Evolutionary conservation across 169 alveolate species (phyloP).

Genomic region (Plasmodium fragile): DNA sequence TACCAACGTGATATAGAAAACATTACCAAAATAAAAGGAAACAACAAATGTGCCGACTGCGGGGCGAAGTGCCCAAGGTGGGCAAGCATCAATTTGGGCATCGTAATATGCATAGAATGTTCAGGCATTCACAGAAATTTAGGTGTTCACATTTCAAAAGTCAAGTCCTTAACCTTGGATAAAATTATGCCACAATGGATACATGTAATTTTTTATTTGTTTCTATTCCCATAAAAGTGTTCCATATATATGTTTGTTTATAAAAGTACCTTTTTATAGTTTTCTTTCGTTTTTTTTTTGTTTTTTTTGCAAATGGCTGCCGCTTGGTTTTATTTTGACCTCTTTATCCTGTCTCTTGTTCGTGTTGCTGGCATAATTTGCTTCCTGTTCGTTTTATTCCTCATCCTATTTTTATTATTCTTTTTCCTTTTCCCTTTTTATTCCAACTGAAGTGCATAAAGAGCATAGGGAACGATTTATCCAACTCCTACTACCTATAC

Average conservation of each 20-base stretch:
- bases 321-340: not conserved
- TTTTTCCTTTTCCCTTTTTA: not conserved
- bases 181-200: constrained; percentile 91
- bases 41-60: constrained; percentile 97
- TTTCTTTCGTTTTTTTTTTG: not conserved
- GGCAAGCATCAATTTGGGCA: constrained; percentile 97
- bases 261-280: not conserved
- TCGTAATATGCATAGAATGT: constrained; percentile 95
- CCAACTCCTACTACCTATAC: constrained; percentile 79
- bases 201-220: constrained; percentile 56
- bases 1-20: constrained; percentile 77
- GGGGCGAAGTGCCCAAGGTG: constrained; percentile 95
- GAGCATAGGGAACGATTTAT: constrained; percentile 78
- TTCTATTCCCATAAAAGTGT: not conserved
- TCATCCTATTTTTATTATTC: not conserved
- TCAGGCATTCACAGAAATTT: constrained; percentile 96
- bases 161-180: constrained; percentile 95
- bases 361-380: constrained; percentile 12
- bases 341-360: not conserved
- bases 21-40: constrained; percentile 87
- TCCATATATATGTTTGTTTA: not conserved
- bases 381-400: not conserved
- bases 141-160: constrained; percentile 95
- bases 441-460: constrained; percentile 26
- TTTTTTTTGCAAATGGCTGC: not conserved